Percentiles rank a stretch among this genome's conserved stretches.
Evolutionary conservation across 306 rosid species (phyloP).

Genomic region (Cicer cuneatum): DNA sequence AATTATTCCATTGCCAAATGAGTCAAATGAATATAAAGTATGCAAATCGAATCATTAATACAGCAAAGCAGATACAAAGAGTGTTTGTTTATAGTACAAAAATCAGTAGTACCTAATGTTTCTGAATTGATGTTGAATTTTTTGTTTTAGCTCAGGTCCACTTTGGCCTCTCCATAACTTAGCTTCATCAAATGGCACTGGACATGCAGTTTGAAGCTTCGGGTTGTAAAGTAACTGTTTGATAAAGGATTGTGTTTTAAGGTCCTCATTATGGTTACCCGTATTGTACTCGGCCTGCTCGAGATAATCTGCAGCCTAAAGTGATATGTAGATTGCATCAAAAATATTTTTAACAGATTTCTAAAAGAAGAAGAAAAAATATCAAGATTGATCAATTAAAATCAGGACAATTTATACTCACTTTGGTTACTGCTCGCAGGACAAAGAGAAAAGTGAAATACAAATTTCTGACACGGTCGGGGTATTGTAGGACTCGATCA

Average conservation of each 20-base stretch:
- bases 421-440: slow-evolving; percentile 95
- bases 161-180: slow-evolving; percentile 95
- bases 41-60: slow-evolving; percentile 18
- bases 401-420: slow-evolving; percentile 49
- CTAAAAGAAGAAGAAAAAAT: neutral
- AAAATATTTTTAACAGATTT: slow-evolving; percentile 22
- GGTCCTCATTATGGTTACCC: slow-evolving; percentile 74
- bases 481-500: slow-evolving; percentile 82
- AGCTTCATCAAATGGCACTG: slow-evolving; percentile 97
- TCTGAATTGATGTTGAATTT: slow-evolving; percentile 90
- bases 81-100: neutral
- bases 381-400: slow-evolving; percentile 29
- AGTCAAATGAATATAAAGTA: slow-evolving; percentile 19
- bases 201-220: slow-evolving; percentile 93
- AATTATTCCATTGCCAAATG: slow-evolving; percentile 15
- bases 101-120: slow-evolving; percentile 72
- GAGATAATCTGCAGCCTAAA: slow-evolving; percentile 86
- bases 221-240: slow-evolving; percentile 79
- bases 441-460: slow-evolving; percentile 95
- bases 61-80: slow-evolving; percentile 26
- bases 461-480: slow-evolving; percentile 90
- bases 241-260: slow-evolving; percentile 79
- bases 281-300: slow-evolving; percentile 96
- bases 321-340: slow-evolving; percentile 44
- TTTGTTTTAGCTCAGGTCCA: slow-evolving; percentile 92